Conservation (phyloP, 2,329 filamentous ascomycete genomes). For the Graphium sp. region DNA sequence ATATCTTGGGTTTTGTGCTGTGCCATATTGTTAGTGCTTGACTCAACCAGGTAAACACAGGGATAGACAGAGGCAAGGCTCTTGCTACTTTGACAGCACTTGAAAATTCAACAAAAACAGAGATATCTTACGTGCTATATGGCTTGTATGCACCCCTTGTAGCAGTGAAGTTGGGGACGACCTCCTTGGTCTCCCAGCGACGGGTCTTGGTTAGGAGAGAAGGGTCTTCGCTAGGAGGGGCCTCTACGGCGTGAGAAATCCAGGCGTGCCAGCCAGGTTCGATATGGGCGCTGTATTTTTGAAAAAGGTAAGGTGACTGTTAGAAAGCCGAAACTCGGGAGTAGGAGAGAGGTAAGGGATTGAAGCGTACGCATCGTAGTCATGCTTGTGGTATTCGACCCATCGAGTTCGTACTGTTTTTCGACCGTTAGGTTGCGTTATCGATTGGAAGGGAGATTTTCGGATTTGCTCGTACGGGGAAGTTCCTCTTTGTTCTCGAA, state of each 20-base stretch:
- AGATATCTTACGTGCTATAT: constrained; percentile 71
- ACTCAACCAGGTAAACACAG: constrained; percentile 1
- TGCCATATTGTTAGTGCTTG: constrained; percentile 17
- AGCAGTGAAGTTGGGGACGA: constrained; percentile 60
- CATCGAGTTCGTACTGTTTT: constrained; percentile 74
- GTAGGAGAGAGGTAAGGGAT: background rate
- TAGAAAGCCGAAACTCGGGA: background rate
- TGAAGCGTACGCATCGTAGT: constrained; percentile 46
- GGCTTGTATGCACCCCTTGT: constrained; percentile 73
- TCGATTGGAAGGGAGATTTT: background rate
- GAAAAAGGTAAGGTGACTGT: background rate
- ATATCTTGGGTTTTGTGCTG: constrained; percentile 37
- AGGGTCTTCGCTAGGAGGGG: constrained; percentile 63
- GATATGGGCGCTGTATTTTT: constrained; percentile 42
- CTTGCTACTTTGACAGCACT: too few relatives aligned
- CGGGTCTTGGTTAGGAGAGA: constrained; percentile 50
- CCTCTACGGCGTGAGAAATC: constrained; percentile 88
- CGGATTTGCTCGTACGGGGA: constrained; percentile 44
- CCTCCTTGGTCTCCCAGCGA: constrained; percentile 56
- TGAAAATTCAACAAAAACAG: too few relatives aligned
- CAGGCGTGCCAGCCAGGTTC: constrained; percentile 97
- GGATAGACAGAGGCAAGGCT: too few relatives aligned
- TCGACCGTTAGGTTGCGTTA: background rate
- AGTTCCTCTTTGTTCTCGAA: constrained; percentile 93
- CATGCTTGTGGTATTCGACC: constrained; percentile 88